Evolutionary conservation across 176 grass and related monocot species (phyloP).

Genomic region (Musa schizocarpa): DNA sequence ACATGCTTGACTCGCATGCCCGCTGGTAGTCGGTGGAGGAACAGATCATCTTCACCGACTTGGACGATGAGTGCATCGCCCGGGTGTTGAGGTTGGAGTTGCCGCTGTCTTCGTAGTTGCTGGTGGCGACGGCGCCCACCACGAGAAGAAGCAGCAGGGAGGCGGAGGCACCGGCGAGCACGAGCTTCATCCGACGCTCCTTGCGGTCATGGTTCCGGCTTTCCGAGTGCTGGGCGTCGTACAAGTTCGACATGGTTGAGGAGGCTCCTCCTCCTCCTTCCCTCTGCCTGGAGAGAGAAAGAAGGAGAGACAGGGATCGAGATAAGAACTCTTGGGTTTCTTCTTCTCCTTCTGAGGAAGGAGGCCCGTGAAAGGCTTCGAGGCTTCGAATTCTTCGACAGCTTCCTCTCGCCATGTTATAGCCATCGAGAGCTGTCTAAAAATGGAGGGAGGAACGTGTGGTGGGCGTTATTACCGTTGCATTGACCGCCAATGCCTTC

Average conservation of each 20-base stretch:
- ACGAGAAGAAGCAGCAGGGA: constrained; percentile 47
- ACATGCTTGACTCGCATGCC: constrained; percentile 50
- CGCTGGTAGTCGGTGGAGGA: constrained; percentile 55
- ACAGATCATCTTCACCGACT: constrained; percentile 70
- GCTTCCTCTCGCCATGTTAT: too few species aligned
- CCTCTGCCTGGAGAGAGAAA: neutral
- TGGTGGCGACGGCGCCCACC: constrained; percentile 39
- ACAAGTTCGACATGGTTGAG: neutral
- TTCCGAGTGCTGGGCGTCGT: neutral
- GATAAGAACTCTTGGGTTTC: neutral
- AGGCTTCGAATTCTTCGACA: too few species aligned
- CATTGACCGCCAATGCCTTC: too few species aligned
- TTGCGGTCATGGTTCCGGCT: constrained; percentile 7
- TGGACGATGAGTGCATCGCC: constrained; percentile 36
- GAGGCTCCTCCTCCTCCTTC: neutral
- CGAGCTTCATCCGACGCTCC: constrained; percentile 20
- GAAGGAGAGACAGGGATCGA: neutral
- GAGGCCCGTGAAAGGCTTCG: too few species aligned
- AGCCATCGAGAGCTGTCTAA: too few species aligned
- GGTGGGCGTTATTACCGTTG: too few species aligned
- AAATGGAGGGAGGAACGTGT: too few species aligned
- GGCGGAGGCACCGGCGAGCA: constrained; percentile 31
- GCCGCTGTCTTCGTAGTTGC: constrained; percentile 14
- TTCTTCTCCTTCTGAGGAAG: neutral
- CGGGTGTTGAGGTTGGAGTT: neutral